These are phyloP conservation scores for Serendipita sp. DNA, from an alignment of 768 basidiomycete species.

Conservation along the genomic window DNA sequence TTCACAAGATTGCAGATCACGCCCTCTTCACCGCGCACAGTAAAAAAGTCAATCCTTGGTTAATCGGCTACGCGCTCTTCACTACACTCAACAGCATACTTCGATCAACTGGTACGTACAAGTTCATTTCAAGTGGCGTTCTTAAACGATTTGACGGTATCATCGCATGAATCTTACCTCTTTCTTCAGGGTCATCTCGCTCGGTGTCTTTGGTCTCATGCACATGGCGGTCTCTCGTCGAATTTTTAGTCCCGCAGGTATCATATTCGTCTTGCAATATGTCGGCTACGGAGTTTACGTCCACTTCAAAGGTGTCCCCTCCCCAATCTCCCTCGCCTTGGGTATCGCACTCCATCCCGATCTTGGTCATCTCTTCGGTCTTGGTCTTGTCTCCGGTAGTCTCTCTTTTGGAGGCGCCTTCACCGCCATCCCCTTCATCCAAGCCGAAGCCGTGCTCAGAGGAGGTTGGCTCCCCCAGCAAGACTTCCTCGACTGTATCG, in stretches of 20 bases:
- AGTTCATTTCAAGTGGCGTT: not conserved
- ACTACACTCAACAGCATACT: slow-evolving; percentile 9
- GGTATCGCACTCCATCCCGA: slow-evolving; percentile 9
- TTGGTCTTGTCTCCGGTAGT: slow-evolving; percentile 8
- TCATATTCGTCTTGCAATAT: slow-evolving; percentile 10
- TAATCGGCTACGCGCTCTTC: slow-evolving; percentile 7
- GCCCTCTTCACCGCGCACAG: too few species aligned
- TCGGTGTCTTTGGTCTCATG: slow-evolving; percentile 10
- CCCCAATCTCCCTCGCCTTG: slow-evolving; percentile 8
- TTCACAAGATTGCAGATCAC: too few species aligned
- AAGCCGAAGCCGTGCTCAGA: slow-evolving; percentile 9
- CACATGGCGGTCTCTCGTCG: slow-evolving; percentile 9
- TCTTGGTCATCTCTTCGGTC: slow-evolving; percentile 7
- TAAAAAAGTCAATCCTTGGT: slow-evolving; percentile 7
- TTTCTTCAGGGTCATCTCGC: slow-evolving; percentile 8
- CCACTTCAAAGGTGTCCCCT: slow-evolving; percentile 9
- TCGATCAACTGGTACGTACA: slow-evolving; percentile 9
- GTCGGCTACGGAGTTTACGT: slow-evolving; percentile 10
- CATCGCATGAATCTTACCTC: not conserved
- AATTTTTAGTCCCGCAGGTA: not conserved
- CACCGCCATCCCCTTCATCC: slow-evolving; percentile 9
- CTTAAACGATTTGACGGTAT: not conserved
- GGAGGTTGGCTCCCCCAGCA: slow-evolving; percentile 9
- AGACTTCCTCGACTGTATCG: slow-evolving; percentile 10
- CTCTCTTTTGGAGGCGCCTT: not conserved